Evolutionary conservation across 768 basidiomycete species (phyloP), one percentile per base, ranked within the genome.

Genomic region (Leccinum olivaceopallidum): DNA sequence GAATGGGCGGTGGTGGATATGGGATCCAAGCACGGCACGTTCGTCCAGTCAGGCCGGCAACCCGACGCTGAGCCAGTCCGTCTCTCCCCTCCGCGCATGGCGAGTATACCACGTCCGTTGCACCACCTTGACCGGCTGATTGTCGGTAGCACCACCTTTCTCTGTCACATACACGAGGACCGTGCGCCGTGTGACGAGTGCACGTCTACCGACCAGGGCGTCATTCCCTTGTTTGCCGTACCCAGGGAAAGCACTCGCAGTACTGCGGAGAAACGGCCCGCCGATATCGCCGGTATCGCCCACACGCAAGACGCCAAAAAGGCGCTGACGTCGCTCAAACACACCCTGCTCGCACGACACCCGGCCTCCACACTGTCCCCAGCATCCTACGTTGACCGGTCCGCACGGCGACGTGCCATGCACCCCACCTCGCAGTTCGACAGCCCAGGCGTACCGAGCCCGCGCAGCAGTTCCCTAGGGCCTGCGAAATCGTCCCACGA

Each of bases 11-110:
- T 90, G 32, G 90, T 92, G 10, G 92, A 94, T 70, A 90, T 90
- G 86, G 92, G 90, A 10, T 90, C 89, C 56, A 88, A 86, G 72
- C 92, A 94, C 64, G 92, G 92, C 4, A 93, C 92, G 1, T 93
- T 86, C 70, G 58, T 90, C n/a, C 66, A 70, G 20, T 57, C 62
- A 30, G 63, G 68, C 20, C 69, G 26, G 37, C 67, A 55, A n/a
- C 57, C 57, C 20, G 63, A 61, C 52, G 42, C 47, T 12, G 60
- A 63, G 14, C 82, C 83, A 18, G 63, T 70, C 52, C 81, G 89
- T 52, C 76, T 93, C 51, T 92, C 90, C 34, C 81, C 83, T 44
- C 71, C 87, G 37, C 82, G 87, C 56, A 76, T 79, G 55, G 87
- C 91, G 53, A 92, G 91, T 73, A 73, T 88, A 60, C 91, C 91